phyloP scores from a whole-genome alignment of 257 asterid genomes.

The Lithospermum erythrorhizon region DNA sequence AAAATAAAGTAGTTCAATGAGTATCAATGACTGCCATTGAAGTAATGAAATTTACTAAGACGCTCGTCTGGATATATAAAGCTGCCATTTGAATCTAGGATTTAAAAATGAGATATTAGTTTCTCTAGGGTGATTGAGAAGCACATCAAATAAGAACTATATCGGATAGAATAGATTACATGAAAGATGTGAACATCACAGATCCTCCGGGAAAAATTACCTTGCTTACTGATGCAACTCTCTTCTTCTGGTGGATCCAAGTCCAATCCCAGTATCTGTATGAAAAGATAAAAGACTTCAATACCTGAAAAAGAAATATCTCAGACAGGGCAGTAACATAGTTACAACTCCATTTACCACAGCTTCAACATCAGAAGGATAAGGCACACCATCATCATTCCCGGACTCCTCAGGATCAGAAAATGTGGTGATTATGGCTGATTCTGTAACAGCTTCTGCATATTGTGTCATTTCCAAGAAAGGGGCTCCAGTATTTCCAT shows the following conservation, averaged over 20 bases:
- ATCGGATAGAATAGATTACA: neutral
- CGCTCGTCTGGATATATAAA: too few species aligned
- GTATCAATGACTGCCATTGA: too few species aligned
- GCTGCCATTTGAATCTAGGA: too few species aligned
- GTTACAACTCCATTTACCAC: conserved; percentile 43
- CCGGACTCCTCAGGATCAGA: conserved; percentile 58
- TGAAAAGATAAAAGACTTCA: conserved; percentile 12
- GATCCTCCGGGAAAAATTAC: conserved; percentile 27
- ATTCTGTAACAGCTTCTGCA: conserved; percentile 32
- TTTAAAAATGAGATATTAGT: too few species aligned
- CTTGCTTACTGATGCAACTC: conserved; percentile 31
- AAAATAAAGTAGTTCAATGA: too few species aligned
- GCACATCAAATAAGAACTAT: neutral
- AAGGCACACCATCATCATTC: conserved; percentile 80
- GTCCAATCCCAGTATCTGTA: conserved; percentile 94
- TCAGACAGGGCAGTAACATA: conserved; percentile 10
- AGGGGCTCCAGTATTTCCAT: conserved; percentile 28
- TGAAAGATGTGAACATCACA: conserved; percentile 10
- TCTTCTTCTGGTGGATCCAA: conserved; percentile 71
- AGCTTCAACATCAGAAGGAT: conserved; percentile 91
- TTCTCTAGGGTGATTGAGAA: neutral
- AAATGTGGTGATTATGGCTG: conserved; percentile 28
- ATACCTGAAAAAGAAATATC: conserved; percentile 5
- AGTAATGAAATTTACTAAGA: too few species aligned
- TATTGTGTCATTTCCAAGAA: conserved; percentile 23